Conservation (phyloP, 2,329 filamentous ascomycete species). For the Scedosporium boydii region DNA sequence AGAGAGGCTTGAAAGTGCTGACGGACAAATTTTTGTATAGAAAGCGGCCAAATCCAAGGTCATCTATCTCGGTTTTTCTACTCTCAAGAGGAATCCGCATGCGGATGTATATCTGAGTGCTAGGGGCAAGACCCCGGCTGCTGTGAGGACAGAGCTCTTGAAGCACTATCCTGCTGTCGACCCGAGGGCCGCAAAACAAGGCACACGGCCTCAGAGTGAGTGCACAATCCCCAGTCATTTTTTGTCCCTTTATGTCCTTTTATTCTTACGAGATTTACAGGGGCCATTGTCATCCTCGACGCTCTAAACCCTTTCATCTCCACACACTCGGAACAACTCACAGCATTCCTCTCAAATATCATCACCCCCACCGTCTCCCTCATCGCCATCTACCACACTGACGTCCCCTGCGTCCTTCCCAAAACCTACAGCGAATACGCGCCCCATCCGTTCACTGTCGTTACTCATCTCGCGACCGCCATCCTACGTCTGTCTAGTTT, state of each 20-base stretch:
- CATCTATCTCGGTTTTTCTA: constrained; percentile 71
- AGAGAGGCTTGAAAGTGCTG: background rate
- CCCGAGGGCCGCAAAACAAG: constrained; percentile 20
- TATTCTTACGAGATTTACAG: constrained; percentile 29
- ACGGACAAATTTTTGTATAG: background rate
- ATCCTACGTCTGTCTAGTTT: constrained; percentile 67
- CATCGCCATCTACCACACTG: constrained; percentile 72
- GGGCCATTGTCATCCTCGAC: constrained; percentile 70
- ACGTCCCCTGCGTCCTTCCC: constrained; percentile 53
- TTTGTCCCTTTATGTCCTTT: background rate
- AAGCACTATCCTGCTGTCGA: constrained; percentile 30
- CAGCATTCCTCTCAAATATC: constrained; percentile 59
- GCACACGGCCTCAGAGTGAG: constrained; percentile 3
- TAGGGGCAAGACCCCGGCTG: constrained; percentile 44
- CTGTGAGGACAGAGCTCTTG: constrained; percentile 51
- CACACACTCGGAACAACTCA: constrained; percentile 45
- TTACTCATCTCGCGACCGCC: constrained; percentile 82
- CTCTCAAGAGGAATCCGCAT: constrained; percentile 52
- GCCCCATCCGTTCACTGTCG: constrained; percentile 60
- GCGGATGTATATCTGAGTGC: constrained; percentile 61
- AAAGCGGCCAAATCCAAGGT: constrained; percentile 50
- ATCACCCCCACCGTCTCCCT: constrained; percentile 61
- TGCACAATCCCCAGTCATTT: background rate
- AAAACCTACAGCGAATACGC: constrained; percentile 42
- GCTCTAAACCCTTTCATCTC: constrained; percentile 59